Base-by-base conservation (phyloP, 2,329 filamentous ascomycete genomes). In the Verticillium alfalfae region DNA sequence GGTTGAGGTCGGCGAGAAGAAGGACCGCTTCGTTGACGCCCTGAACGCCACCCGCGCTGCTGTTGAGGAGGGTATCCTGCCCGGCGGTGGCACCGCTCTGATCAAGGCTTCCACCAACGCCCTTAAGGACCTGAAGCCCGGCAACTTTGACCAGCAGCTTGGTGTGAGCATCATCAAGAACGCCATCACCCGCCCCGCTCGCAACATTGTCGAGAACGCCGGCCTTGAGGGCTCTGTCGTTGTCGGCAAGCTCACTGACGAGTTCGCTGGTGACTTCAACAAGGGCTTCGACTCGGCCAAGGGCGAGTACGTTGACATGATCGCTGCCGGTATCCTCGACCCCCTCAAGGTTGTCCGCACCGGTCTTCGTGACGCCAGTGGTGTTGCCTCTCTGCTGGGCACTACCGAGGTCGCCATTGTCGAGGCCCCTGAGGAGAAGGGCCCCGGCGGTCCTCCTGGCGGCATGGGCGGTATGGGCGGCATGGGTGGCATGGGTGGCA, bases 261-360 rank as follows among this genome's bases (percentile, higher is more conserved):
- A 99, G 81, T 94, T 84, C 75, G 93, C 86, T 75, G 76, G 76
- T 67, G 93, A 99, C 79, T 99, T 99, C 88, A 96, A 97, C 91
- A 95, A 90, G 84, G 95, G 95, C 67, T 99, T 92, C 82, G 92
- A 99, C 86, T 95, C 91, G 81, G 82, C 92, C 76, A 97, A 93
- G 84, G 93, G 94, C 79, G 91, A 98, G 83, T 99, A 97, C 81
- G 93, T 97, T 69, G 94, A 99, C 84, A 98, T 99, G 95, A 97
- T 99, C 74, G 78, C 86, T 66, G 87, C 92, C 69, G 95, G 95
- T 90, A 99, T 99, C 78, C 90, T 99, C 64, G 95, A 99, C 77
- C 95, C 95, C 67, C 91, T 99, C 85, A 99, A 99, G 91, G 95
- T 99, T 70, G 95, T 99, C 74, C 93, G 95, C 72, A 99, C 95